Evolutionary conservation across 306 rosid species (phyloP).

Genomic region (Casuarina glauca): DNA sequence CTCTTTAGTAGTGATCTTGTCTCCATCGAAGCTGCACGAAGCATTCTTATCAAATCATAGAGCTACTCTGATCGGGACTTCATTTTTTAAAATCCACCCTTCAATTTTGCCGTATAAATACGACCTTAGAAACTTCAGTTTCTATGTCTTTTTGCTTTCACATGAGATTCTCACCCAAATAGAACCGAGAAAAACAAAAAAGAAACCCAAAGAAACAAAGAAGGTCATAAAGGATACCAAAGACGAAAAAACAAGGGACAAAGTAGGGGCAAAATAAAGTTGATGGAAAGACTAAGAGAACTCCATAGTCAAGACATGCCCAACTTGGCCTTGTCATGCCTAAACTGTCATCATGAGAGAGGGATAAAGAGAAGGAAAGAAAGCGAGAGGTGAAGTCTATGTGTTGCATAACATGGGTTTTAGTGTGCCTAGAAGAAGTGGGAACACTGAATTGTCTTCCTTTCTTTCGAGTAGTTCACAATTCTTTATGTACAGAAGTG

Average conservation of each 20-base stretch:
- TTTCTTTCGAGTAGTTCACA: not conserved
- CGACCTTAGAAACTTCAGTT: too few species aligned
- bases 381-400: not conserved
- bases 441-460: not conserved
- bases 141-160: too few species aligned
- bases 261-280: not conserved
- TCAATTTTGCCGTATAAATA: too few species aligned
- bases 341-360: too few species aligned
- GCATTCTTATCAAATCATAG: not conserved
- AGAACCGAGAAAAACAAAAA: too few species aligned
- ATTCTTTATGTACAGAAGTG: conserved; percentile 6
- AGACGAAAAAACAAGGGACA: not conserved
- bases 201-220: not conserved
- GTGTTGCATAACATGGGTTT: not conserved
- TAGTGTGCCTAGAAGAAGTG: not conserved
- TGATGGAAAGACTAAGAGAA: not conserved
- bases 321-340: not conserved
- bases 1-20: not conserved
- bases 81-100: not conserved
- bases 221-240: too few species aligned
- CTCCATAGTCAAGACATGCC: not conserved
- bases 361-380: not conserved
- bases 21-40: not conserved
- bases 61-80: not conserved
- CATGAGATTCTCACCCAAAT: not conserved